Evolutionary conservation across 129 eudicot genomes (phyloP).

Genomic region (Daucus carota): DNA sequence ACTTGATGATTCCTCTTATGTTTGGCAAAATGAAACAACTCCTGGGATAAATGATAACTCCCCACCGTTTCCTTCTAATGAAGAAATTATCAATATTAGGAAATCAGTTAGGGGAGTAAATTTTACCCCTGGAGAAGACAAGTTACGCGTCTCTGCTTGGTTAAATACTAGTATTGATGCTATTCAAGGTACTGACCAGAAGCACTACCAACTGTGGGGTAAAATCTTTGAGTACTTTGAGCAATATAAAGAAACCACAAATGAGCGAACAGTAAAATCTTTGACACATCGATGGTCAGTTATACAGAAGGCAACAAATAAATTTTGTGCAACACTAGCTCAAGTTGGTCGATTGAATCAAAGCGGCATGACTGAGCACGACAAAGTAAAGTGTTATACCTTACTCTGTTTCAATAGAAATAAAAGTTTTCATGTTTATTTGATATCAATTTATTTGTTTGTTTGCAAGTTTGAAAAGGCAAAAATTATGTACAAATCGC

Average conservation of each 20-base stretch:
- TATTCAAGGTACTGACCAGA: too few species aligned
- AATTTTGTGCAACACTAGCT: not conserved
- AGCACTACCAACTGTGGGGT: too few species aligned
- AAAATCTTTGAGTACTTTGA: too few species aligned
- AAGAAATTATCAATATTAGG: not conserved
- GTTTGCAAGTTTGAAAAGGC: not conserved
- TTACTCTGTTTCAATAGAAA: not conserved
- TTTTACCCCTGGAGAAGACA: not conserved
- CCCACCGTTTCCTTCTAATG: not conserved
- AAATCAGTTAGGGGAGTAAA: not conserved
- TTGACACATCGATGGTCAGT: too few species aligned
- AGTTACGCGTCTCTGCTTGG: not conserved
- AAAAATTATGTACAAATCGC: not conserved
- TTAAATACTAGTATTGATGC: not conserved
- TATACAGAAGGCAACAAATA: not conserved
- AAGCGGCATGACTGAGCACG: too few species aligned
- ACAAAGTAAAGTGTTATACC: not conserved
- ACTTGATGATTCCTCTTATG: too few species aligned
- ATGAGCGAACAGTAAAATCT: too few species aligned
- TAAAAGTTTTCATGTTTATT: too few species aligned
- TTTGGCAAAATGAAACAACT: not conserved
- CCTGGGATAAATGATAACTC: not conserved
- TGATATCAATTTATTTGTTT: too few species aligned
- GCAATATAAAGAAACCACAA: too few species aligned
- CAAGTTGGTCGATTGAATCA: not conserved